Conservation (phyloP, 2,329 filamentous ascomycete species). For the Capronia epimyces region DNA sequence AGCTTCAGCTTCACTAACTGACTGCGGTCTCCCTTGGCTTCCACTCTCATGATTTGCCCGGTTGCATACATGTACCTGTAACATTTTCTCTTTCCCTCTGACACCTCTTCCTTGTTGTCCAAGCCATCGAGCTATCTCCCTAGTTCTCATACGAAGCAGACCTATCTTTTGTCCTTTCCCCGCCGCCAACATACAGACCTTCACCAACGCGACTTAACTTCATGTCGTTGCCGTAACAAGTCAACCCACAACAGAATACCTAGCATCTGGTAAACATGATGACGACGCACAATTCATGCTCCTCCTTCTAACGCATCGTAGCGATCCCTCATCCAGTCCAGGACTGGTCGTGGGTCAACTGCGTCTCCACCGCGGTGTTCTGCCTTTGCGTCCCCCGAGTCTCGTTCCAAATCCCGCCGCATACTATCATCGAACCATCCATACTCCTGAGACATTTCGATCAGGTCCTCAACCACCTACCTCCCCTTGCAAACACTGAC, state of each 20-base stretch:
- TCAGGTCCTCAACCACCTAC: conserved; percentile 3
- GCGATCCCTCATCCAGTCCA: not conserved
- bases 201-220: too few relatives aligned
- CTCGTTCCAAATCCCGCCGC: conserved; percentile 13
- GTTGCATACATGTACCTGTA: not conserved
- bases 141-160: too few relatives aligned
- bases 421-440: conserved; percentile 5
- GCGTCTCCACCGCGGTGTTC: not conserved
- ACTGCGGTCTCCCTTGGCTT: not conserved
- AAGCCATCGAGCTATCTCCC: not conserved
- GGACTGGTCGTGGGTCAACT: not conserved
- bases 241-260: not conserved
- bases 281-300: not conserved
- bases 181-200: too few relatives aligned
- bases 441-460: conserved; percentile 19
- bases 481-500: not conserved
- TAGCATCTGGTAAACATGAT: not conserved
- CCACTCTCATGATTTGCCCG: not conserved
- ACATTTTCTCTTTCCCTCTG: not conserved
- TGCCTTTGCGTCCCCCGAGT: not conserved
- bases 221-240: not conserved
- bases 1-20: not conserved
- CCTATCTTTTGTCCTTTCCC: not conserved
- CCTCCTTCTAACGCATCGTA: not conserved
- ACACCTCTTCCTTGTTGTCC: not conserved